Percentiles rank a stretch among this genome's conserved stretches.
phyloP scores from a whole-genome alignment of 192 early-diverging fungal genomes.

The Backusella morwellensis region DNA sequence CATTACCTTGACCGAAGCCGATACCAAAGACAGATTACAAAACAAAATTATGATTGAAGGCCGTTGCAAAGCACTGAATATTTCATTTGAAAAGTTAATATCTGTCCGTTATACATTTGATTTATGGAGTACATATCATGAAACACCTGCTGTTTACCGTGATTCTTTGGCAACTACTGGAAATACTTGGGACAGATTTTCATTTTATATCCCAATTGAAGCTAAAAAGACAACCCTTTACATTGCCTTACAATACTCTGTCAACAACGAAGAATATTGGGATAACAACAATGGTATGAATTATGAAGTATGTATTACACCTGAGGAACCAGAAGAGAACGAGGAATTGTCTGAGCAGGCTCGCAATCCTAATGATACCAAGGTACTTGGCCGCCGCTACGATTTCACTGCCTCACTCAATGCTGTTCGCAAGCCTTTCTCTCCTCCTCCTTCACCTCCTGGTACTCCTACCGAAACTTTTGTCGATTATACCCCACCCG shows the following conservation, averaged over 20 bases:
- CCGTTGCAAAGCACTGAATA: conserved; percentile 76
- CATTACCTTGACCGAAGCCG: conserved; percentile 18
- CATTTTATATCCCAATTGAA: conserved; percentile 63
- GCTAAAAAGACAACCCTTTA: conserved; percentile 37
- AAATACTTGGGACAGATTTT: conserved; percentile 65
- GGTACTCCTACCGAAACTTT: background rate
- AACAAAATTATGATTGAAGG: conserved; percentile 59
- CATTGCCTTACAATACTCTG: conserved; percentile 67
- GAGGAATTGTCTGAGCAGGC: background rate
- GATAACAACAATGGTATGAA: conserved; percentile 93
- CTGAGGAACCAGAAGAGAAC: conserved; percentile 1
- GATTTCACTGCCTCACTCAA: conserved; percentile 40
- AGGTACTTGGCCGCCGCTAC: conserved; percentile 29
- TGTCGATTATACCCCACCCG: conserved; percentile 5
- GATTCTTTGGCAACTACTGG: conserved; percentile 53
- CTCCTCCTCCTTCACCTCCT: conserved; percentile 10
- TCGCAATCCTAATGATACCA: background rate
- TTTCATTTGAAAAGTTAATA: conserved; percentile 84
- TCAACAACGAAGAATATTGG: conserved; percentile 80
- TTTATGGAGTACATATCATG: conserved; percentile 73
- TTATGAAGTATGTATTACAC: conserved; percentile 56
- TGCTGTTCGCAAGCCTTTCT: conserved; percentile 26
- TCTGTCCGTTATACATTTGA: conserved; percentile 77
- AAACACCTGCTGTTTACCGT: conserved; percentile 61
- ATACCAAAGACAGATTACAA: conserved; percentile 20